A percentile compares a stretch with the other conserved stretches of the same genome.
phyloP scores from a whole-genome alignment of 2,329 filamentous ascomycete genomes.

The Diaporthe citri region DNA sequence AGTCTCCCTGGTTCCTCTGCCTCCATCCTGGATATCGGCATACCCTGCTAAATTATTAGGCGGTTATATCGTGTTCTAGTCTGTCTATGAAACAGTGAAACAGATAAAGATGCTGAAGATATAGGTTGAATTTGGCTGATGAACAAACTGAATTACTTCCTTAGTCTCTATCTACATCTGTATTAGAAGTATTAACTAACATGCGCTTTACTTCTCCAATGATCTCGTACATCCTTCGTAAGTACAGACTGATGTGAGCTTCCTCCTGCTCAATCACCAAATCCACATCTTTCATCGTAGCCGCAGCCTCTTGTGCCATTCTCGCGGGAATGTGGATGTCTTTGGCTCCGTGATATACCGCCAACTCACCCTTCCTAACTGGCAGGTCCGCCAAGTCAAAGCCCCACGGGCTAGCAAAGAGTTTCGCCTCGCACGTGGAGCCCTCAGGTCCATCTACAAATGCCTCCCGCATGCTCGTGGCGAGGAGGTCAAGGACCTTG shows the following conservation, averaged over 20 bases:
- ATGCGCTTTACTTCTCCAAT: conserved; percentile 27
- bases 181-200: background rate
- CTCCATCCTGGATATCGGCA: too few species aligned
- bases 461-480: conserved; percentile 27
- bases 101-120: background rate
- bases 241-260: conserved; percentile 43
- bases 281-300: conserved; percentile 41
- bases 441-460: conserved; percentile 37
- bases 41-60: too few species aligned
- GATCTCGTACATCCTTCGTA: conserved; percentile 41
- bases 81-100: too few species aligned
- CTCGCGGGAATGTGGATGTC: conserved; percentile 44
- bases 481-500: conserved; percentile 32
- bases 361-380: conserved; percentile 38
- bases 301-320: conserved; percentile 43
- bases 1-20: too few species aligned
- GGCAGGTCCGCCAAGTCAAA: conserved; percentile 43
- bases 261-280: conserved; percentile 40
- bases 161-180: background rate
- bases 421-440: conserved; percentile 36
- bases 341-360: conserved; percentile 44
- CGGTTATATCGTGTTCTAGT: too few species aligned
- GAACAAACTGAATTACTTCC: background rate
- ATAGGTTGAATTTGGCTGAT: background rate
- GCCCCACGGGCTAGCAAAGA: conserved; percentile 41